Base-by-base conservation (phyloP, 208 protist genomes). In the Leishmania lainsoni region DNA sequence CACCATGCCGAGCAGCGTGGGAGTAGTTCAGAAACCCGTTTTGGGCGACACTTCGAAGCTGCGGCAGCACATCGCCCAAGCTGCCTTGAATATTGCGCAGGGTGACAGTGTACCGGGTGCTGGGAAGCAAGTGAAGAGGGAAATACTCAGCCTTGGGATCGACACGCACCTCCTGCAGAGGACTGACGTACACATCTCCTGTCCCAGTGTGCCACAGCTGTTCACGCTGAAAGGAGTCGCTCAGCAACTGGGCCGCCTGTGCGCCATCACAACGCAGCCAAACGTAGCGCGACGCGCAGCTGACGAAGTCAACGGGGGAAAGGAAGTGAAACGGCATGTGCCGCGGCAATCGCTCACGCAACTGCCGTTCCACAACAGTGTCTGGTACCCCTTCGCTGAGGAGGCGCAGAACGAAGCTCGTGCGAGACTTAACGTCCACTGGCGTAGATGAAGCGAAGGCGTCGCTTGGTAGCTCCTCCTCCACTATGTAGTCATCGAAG, bases 401-500 rank as follows among this genome's bases (percentile, higher is more conserved):
- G 14, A 97, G 54, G 35, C 71, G 81, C 8, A 97, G 17, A 32
- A 95, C 74, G 58, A 92, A 76, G 61, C 83, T 90, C 17, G 76
- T 71, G 65, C 42, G 65, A 10, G 12, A 14, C 29, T 16, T 59
- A 63, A 52, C 61, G 22, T 49, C 32, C 54, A 52, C 42, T 59
- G 54, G 32, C 2, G 5, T 17, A 26, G 76, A 35, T 35, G 68
- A 35, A 2, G 75, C 16, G 49, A 89, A 70, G 14, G 77, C 70
- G 48, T 76, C 73, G 8, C 70, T 78, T 4, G 90, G 85, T 29
- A 95, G 81, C 68, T 87, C 71, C 73, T 97, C 92, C 77, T 95
- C 86, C 35, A 97, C 89, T 61, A 93, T 79, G 72, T 89, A 93
- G 76, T 97, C 94, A 70, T 97, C 94, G 80, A 95, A 97, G 20